Evolutionary conservation across 2,329 filamentous ascomycete species (phyloP), one percentile per base, ranked within the genome.

Genomic region (Aspergillus tubingensis): DNA sequence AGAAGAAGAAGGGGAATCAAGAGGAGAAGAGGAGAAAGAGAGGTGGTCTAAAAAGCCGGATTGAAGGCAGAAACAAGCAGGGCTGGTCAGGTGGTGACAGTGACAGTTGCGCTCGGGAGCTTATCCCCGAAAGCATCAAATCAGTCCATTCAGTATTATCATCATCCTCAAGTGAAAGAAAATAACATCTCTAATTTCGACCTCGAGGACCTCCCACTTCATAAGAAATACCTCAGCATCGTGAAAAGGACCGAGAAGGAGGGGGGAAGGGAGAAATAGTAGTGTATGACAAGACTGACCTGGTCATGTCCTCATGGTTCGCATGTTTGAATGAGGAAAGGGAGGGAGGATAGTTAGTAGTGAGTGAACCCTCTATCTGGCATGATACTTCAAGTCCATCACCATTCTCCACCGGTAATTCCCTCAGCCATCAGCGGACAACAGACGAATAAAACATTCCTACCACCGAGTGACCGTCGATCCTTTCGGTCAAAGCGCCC

Each of bases 221-320:
- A 10, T n/a, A 38, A 36, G 30, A 55, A 55, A 55, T 55, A 55
- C 39, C 39, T 43, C 53, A 47, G 25, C 23, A 32, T 44, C 53
- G 3, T 13, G 23, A 55, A 55, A 55, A n/a, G 27, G 11, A 13
- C 53, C 53, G 25, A 15, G 23, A 27, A 11, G 27, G 6, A 27
- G 30, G 30, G 21, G 4, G 15, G 38, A 2, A 5, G 7, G 25
- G 8, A n/a, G n/a, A 7, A 21, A 3, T 19, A 27, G 6, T 7
- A n/a, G 0, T n/a, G 51, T 27, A 36, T 53, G 53, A 55, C 53
- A 55, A n/a, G 53, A 36, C 27, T 43, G 52, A 54, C 25, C 47
- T 10, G 47, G 41, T 23, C 41, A 21, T 44, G 41, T 36, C 32
- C 32, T 36, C 32, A 36, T 36, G 32, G 32, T 36, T 36, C 32